Evolutionary conservation across 495 filamentous ascomycete genomes (phyloP).

Genomic region (Aspergillus ostianus): DNA sequence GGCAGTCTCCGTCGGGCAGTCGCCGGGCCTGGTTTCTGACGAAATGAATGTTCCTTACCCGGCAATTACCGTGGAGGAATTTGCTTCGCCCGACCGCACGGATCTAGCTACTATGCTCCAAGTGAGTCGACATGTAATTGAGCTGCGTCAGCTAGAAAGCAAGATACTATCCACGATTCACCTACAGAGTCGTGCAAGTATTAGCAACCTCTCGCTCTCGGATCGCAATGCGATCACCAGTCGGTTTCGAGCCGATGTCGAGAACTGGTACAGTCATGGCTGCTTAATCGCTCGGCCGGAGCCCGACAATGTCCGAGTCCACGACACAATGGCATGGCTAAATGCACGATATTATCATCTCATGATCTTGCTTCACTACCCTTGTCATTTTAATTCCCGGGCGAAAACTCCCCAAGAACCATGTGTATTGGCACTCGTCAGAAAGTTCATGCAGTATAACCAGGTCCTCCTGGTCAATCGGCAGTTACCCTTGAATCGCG

Average conservation of each 20-base stretch:
- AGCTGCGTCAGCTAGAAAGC: slow-evolving; percentile 5
- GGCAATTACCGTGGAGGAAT: slow-evolving; percentile 4
- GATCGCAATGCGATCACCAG: slow-evolving; percentile 4
- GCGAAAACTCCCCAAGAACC: not conserved
- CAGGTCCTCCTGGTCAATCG: not conserved
- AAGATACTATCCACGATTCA: not conserved
- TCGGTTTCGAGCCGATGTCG: not conserved
- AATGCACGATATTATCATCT: slow-evolving; percentile 9
- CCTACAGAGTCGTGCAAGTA: not conserved
- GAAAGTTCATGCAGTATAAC: slow-evolving; percentile 7
- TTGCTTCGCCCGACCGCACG: slow-evolving; percentile 4
- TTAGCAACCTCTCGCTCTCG: not conserved
- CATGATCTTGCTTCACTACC: slow-evolving; percentile 4
- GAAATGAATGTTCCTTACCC: slow-evolving; percentile 3
- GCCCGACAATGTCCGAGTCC: slow-evolving; percentile 4
- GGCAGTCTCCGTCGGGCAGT: slow-evolving; percentile 5
- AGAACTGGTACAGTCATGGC: slow-evolving; percentile 9
- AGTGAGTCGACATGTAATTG: slow-evolving; percentile 7
- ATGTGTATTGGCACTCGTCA: not conserved
- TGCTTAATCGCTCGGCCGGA: slow-evolving; percentile 7
- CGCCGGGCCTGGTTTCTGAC: not conserved
- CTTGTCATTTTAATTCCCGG: slow-evolving; percentile 3
- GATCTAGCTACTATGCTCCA: slow-evolving; percentile 5
- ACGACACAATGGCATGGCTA: slow-evolving; percentile 10
- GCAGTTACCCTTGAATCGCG: slow-evolving; percentile 1